Base-by-base conservation (phyloP, 139 green algal species). In the Coelastrella sp. region DNA sequence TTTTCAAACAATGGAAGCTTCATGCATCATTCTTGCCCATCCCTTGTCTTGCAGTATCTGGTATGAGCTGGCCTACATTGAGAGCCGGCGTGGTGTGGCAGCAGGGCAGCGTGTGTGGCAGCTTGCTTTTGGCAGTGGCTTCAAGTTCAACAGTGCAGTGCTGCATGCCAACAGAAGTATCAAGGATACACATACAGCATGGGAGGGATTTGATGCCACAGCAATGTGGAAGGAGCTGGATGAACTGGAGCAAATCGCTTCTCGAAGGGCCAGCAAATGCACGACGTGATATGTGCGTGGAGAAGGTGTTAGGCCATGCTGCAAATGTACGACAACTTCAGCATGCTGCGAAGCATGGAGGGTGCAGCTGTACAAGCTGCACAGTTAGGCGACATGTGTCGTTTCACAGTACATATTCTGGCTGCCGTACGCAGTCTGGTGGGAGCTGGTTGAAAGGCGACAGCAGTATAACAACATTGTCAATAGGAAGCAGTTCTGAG, bases 11-110 rank as follows among this genome's bases (percentile, higher is more conserved):
- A 27, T 82, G 85, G 45, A 86, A 92, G 83, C 66, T 48, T 80
- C 48, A 60, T 48, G 66, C 15, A 2, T 35, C 78, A 48, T 13
- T 5, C 2, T 23, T 19, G 2, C 51, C 82, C 93, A 84, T 23
- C 95, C 94, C 62, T 98, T 98, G 90, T 98, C 98, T 92, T 98
- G 93, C 93, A 98, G 98, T 93, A 84, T 89, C 45, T 88, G 81
- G 86, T 90, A 83, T 57, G 64, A 84, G 25, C 81, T 88, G 68
- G 89, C 90, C 0, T 98, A 93, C 88, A 91, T 95, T 17, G 95
- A 98, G 88, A 80, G 82, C n/a, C 63, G 83, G 21, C 88, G 88
- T 23, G 72, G 72, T 2, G 89, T 98, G 53, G 68, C 82, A 5
- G 78, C 83, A 7, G 94, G 93, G 21, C 93, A 97, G 51, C 68